Percentiles rank a stretch among this genome's conserved stretches.
Conservation (phyloP, 2,329 filamentous ascomycete species). For the Penicillium sp. region DNA sequence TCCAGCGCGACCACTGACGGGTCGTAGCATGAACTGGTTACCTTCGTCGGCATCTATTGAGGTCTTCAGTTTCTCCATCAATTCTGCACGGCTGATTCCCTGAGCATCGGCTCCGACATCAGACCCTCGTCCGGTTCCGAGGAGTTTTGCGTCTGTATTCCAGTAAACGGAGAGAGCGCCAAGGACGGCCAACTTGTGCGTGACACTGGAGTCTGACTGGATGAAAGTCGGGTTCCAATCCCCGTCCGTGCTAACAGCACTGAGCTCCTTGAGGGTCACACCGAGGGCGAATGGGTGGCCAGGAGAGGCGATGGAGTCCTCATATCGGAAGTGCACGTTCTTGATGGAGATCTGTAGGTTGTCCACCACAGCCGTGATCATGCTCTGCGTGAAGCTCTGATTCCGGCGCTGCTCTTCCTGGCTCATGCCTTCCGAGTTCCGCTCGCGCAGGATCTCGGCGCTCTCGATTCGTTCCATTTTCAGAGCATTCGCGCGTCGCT, state of each 20-base stretch:
- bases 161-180: constrained; percentile 93
- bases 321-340: constrained; percentile 97
- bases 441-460: constrained; percentile 89
- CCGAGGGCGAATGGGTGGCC: constrained; percentile 94
- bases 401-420: constrained; percentile 95
- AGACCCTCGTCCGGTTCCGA: constrained; percentile 78
- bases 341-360: constrained; percentile 97
- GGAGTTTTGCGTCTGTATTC: constrained; percentile 88
- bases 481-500: constrained; percentile 78
- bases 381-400: constrained; percentile 93
- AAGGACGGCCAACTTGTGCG: constrained; percentile 90
- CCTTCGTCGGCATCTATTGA: constrained; percentile 77
- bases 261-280: constrained; percentile 91
- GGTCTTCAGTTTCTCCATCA: constrained; percentile 73
- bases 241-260: constrained; percentile 91
- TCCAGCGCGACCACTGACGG: constrained; percentile 92
- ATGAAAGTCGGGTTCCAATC: constrained; percentile 97
- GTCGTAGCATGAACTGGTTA: constrained; percentile 94
- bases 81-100: constrained; percentile 67
- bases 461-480: constrained; percentile 99
- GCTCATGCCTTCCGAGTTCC: constrained; percentile 88
- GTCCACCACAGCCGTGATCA: constrained; percentile 96
- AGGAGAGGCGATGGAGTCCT: constrained; percentile 93
- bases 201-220: constrained; percentile 77
- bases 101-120: constrained; percentile 60